A percentile compares a stretch with the other conserved stretches of the same genome.
Evolutionary conservation across 192 early-diverging fungal genomes (phyloP).

Genomic region (Coemansia reversa): DNA sequence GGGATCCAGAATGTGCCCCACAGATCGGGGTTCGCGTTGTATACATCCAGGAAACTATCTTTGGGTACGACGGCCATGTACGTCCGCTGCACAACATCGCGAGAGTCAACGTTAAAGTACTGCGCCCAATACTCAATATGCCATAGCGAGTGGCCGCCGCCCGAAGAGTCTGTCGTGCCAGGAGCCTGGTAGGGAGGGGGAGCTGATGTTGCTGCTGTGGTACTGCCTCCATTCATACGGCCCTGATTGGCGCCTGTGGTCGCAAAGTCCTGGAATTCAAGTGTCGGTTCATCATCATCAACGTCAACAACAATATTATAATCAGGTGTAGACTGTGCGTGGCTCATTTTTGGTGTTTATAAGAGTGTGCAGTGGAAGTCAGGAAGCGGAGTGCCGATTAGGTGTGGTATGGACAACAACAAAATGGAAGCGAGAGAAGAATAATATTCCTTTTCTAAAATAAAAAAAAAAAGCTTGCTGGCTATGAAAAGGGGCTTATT

Average conservation of each 20-base stretch:
- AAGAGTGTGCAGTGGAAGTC: too few relatives aligned
- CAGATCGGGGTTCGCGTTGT: constrained; percentile 86
- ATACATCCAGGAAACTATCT: constrained; percentile 76
- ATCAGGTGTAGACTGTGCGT: constrained; percentile 30
- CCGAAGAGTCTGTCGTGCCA: constrained; percentile 1
- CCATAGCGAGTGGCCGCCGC: constrained; percentile 68
- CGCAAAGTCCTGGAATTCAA: constrained; percentile 57
- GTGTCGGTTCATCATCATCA: constrained; percentile 54
- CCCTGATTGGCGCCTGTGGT: constrained; percentile 35
- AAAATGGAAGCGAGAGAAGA: too few relatives aligned
- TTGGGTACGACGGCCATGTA: constrained; percentile 68
- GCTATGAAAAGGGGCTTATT: too few relatives aligned
- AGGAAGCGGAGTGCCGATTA: too few relatives aligned
- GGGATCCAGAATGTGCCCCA: constrained; percentile 99
- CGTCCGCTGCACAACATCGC: constrained; percentile 71
- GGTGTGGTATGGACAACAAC: too few relatives aligned
- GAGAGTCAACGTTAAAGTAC: constrained; percentile 93
- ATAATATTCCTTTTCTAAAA: too few relatives aligned
- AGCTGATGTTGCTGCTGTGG: constrained; percentile 14
- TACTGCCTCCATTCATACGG: constrained; percentile 19
- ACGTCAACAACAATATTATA: constrained; percentile 58
- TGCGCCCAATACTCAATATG: constrained; percentile 84
- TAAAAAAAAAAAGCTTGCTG: too few relatives aligned
- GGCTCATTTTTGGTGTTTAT: constrained; percentile 22
- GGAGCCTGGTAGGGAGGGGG: constrained; percentile 44